Evolutionary conservation across 768 basidiomycete genomes (phyloP).

Genomic region (Tulasnella sp.): DNA sequence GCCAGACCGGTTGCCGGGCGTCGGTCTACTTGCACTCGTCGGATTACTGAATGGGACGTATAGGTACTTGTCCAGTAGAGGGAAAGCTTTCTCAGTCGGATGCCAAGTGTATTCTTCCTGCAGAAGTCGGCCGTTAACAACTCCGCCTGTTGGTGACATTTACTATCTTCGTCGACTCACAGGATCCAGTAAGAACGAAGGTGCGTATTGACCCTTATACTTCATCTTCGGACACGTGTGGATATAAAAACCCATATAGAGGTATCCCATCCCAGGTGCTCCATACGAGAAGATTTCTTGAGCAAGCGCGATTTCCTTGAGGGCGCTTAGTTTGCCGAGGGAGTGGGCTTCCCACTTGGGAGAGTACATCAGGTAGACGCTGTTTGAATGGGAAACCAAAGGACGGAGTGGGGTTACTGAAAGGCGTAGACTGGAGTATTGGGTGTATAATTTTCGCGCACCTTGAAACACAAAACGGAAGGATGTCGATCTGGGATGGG

Average conservation of each 20-base stretch:
- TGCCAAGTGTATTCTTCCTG: slow-evolving; percentile 77
- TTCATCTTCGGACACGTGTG: slow-evolving; percentile 90
- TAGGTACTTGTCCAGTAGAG: slow-evolving; percentile 55
- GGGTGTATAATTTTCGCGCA: too few species aligned
- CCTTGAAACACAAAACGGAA: slow-evolving; percentile 63
- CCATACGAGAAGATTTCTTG: slow-evolving; percentile 70
- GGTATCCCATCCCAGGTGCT: slow-evolving; percentile 47
- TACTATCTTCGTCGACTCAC: slow-evolving; percentile 38
- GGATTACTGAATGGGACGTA: slow-evolving; percentile 64
- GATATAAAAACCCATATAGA: slow-evolving; percentile 96
- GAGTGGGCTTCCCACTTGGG: slow-evolving; percentile 58
- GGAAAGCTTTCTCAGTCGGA: slow-evolving; percentile 51
- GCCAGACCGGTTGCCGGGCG: neutral
- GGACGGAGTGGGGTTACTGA: slow-evolving; percentile 24
- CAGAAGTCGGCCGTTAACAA: neutral
- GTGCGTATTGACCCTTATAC: slow-evolving; percentile 89
- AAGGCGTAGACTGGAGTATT: slow-evolving; percentile 27
- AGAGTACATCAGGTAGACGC: slow-evolving; percentile 88
- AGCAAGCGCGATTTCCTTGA: slow-evolving; percentile 71
- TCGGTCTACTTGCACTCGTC: neutral
- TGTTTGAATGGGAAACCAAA: slow-evolving; percentile 27
- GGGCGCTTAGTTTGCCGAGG: slow-evolving; percentile 80
- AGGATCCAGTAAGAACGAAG: slow-evolving; percentile 83
- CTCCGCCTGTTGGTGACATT: neutral
- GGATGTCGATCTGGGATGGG: slow-evolving; percentile 54